Conservation (phyloP, 495 filamentous ascomycete species). For the Aspergillus ellipticus region DNA sequence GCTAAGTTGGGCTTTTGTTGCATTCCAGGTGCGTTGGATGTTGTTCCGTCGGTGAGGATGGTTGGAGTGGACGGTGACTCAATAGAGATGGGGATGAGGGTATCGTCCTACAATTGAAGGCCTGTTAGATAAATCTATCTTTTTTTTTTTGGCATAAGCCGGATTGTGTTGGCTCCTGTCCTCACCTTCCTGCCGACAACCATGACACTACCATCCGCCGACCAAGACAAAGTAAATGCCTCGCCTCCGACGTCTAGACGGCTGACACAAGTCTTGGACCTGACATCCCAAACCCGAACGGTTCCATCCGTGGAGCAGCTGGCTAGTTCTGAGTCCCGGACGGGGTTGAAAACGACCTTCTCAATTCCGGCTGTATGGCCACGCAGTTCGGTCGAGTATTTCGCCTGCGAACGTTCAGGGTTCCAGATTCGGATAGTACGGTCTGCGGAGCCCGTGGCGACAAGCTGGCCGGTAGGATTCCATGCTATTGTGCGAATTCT, state of each 20-base stretch:
- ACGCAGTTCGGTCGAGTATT: constrained; percentile 80
- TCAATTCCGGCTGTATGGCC: constrained; percentile 76
- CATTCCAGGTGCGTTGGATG: not conserved
- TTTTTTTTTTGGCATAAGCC: not conserved
- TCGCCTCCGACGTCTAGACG: constrained; percentile 78
- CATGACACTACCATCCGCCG: constrained; percentile 76
- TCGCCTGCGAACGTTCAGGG: constrained; percentile 74
- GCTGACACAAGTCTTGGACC: constrained; percentile 73
- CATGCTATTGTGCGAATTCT: constrained; percentile 75
- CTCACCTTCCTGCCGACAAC: constrained; percentile 81
- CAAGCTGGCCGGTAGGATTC: constrained; percentile 80
- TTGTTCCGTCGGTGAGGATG: constrained; percentile 18
- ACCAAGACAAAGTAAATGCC: constrained; percentile 82
- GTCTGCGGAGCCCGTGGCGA: constrained; percentile 82
- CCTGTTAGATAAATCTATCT: not conserved
- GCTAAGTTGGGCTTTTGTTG: constrained; percentile 13
- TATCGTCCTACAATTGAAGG: constrained; percentile 56
- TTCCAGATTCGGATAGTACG: constrained; percentile 89
- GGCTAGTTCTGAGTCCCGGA: constrained; percentile 81
- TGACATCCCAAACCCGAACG: constrained; percentile 90
- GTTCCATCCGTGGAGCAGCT: constrained; percentile 82
- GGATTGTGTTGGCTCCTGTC: not conserved
- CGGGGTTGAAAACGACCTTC: constrained; percentile 85
- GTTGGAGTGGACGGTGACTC: constrained; percentile 40
- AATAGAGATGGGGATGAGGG: constrained; percentile 60